Evolutionary conservation across 2,329 filamentous ascomycete genomes (phyloP).

Genomic region (Fusarium begoniae): DNA sequence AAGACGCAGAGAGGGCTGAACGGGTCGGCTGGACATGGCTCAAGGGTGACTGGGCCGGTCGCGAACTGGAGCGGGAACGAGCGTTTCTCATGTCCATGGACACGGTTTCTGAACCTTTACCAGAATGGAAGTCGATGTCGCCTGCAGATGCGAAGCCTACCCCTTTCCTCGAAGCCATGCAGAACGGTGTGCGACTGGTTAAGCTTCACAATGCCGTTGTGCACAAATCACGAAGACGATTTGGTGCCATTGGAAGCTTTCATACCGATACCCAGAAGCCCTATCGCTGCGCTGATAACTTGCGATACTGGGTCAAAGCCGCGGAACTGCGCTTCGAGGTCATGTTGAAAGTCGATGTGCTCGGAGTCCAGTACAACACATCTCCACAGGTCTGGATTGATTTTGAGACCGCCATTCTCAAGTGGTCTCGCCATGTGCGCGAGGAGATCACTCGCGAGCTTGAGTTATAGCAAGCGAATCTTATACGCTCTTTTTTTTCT

Average conservation of each 20-base stretch:
- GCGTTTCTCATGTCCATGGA: constrained; percentile 84
- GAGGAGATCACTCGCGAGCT: constrained; percentile 82
- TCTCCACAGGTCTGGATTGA: constrained; percentile 76
- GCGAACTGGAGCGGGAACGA: constrained; percentile 80
- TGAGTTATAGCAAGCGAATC: constrained; percentile 46
- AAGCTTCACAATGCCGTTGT: constrained; percentile 91
- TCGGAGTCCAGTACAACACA: constrained; percentile 83
- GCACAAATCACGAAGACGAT: constrained; percentile 83
- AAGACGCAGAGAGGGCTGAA: constrained; percentile 75
- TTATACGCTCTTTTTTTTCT: background rate
- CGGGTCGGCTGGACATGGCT: constrained; percentile 84
- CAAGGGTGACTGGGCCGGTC: constrained; percentile 77
- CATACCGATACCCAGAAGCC: constrained; percentile 95
- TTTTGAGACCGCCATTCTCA: constrained; percentile 83
- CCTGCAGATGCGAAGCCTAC: constrained; percentile 65
- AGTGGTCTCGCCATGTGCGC: constrained; percentile 84
- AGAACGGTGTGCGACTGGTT: constrained; percentile 83
- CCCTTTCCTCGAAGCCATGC: constrained; percentile 76
- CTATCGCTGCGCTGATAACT: constrained; percentile 91
- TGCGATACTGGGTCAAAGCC: constrained; percentile 96
- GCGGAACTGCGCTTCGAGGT: constrained; percentile 95
- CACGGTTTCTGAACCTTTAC: constrained; percentile 66
- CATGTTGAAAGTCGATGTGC: constrained; percentile 82
- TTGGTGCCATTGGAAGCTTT: constrained; percentile 87
- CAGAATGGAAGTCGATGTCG: constrained; percentile 69